These are phyloP conservation scores for Mrakia gelida DNA, from an alignment of 768 basidiomycete species.

Conservation along the genomic window DNA sequence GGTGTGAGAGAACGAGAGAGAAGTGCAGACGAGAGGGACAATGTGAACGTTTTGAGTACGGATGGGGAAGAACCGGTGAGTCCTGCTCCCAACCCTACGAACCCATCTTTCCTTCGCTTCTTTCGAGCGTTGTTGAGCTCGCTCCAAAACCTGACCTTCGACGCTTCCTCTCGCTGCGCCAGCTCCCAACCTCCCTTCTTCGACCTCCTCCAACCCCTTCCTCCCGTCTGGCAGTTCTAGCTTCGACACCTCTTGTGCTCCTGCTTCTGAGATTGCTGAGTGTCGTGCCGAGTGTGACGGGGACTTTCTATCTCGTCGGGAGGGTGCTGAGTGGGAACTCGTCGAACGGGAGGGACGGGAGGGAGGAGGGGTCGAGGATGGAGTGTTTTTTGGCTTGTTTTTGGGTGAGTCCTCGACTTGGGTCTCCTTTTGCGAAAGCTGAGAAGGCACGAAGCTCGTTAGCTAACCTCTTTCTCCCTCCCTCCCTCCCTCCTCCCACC, in stretches of 20 bases:
- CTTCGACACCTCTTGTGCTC: constrained; percentile 12
- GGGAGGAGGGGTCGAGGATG: constrained; percentile 8
- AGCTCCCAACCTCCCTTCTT: constrained; percentile 28
- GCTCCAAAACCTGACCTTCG: background rate
- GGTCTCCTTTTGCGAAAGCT: background rate
- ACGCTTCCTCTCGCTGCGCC: background rate
- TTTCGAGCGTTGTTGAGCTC: background rate
- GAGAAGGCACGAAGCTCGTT: no score
- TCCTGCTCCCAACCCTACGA: background rate
- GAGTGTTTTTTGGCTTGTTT: constrained; percentile 28
- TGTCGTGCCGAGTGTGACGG: constrained; percentile 21
- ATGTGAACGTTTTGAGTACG: constrained; percentile 24
- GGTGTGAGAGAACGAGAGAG: background rate
- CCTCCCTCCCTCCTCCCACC: background rate
- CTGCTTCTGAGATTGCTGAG: constrained; percentile 16
- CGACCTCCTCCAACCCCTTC: constrained; percentile 10
- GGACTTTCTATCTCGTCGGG: constrained; percentile 23
- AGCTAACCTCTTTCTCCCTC: no score
- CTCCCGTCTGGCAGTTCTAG: background rate
- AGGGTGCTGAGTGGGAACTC: background rate
- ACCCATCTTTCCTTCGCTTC: no score
- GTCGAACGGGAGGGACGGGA: background rate
- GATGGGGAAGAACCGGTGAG: constrained; percentile 31
- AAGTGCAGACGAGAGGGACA: constrained; percentile 8
- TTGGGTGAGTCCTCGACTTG: constrained; percentile 20